A percentile compares a stretch with the other conserved stretches of the same genome.
Evolutionary conservation across 1,284 basidiomycete species (phyloP).

Genomic region (Ceratobasidium sp.): DNA sequence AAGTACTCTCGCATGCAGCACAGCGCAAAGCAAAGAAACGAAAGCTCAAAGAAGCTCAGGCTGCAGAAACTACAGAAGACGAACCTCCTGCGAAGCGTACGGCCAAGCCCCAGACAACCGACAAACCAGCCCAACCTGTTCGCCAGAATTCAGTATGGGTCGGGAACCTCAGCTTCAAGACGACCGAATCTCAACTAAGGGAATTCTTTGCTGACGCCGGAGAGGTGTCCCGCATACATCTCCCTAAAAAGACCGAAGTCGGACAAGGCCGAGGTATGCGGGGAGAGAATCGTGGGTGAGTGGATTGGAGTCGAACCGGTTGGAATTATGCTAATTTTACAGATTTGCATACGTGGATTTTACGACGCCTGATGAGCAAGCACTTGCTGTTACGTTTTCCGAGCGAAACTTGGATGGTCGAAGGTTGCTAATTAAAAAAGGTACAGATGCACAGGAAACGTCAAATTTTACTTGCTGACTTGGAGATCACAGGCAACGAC

Average conservation of each 20-base stretch:
- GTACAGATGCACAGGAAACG: conserved; percentile 53
- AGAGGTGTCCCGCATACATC: conserved; percentile 69
- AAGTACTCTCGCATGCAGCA: conserved; percentile 75
- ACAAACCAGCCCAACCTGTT: conserved; percentile 49
- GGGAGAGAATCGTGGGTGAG: conserved; percentile 69
- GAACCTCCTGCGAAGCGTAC: conserved; percentile 54
- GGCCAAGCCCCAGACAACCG: conserved; percentile 54
- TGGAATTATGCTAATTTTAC: conserved; percentile 5
- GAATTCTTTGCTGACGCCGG: conserved; percentile 77
- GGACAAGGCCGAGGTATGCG: conserved; percentile 44
- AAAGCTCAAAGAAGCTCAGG: conserved; percentile 17
- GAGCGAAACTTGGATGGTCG: conserved; percentile 86
- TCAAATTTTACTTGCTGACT: conserved; percentile 17
- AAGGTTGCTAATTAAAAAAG: conserved; percentile 91
- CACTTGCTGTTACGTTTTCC: conserved; percentile 76
- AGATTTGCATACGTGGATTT: conserved; percentile 99
- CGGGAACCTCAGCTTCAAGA: conserved; percentile 93
- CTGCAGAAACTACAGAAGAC: neutral
- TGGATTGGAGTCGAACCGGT: neutral
- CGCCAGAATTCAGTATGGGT: conserved; percentile 91
- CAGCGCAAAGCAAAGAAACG: conserved; percentile 50
- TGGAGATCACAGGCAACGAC: conserved; percentile 63
- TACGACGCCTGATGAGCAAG: conserved; percentile 74
- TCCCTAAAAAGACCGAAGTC: conserved; percentile 65
- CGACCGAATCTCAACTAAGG: conserved; percentile 72